Percentiles rank a stretch among this genome's conserved stretches.
phyloP scores from a whole-genome alignment of 306 rosid species.

The Cicer arietinum region DNA sequence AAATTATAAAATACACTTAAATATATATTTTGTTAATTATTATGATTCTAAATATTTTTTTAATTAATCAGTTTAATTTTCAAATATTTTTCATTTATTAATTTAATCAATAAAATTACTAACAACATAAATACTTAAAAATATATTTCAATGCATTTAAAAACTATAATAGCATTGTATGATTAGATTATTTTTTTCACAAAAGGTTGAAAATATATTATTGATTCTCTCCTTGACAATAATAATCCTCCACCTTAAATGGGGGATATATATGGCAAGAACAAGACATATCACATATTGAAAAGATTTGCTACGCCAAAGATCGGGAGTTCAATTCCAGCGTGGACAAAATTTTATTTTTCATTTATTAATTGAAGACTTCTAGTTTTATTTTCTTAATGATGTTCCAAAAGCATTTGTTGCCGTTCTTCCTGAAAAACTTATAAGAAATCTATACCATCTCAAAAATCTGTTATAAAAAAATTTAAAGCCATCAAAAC shows the following conservation, averaged over 20 bases:
- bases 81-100: no score
- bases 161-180: no score
- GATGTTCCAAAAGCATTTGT: neutral
- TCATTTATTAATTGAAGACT: neutral
- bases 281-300: neutral
- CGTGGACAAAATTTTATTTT: neutral
- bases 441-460: neutral
- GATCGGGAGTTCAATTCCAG: neutral
- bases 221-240: neutral
- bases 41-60: no score
- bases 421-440: neutral
- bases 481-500: slow-evolving; percentile 45
- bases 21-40: no score
- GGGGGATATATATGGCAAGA: neutral
- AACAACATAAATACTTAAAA: no score
- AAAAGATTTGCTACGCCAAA: neutral
- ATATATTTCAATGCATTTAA: no score
- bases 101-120: no score
- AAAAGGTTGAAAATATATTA: neutral
- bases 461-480: slow-evolving; percentile 33
- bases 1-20: no score
- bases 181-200: no score
- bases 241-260: neutral
- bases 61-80: no score
- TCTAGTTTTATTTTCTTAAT: no score